Evolutionary conservation across 2,329 filamentous ascomycete genomes (phyloP), one percentile per base, ranked within the genome.

Genomic region (Davidsoniella virescens): DNA sequence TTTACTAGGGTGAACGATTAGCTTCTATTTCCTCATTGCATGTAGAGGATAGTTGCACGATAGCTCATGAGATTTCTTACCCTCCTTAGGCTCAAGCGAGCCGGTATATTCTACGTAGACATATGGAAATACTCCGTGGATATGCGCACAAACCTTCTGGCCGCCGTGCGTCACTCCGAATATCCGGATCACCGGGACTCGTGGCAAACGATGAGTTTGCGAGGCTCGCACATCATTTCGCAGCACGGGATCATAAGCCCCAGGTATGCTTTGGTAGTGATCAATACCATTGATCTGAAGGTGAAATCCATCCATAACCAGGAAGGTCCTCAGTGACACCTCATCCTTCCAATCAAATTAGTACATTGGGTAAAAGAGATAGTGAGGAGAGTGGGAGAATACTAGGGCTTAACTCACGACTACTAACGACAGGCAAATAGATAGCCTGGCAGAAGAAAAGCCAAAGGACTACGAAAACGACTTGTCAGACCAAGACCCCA

Each of bases 271-370:
- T 67, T 94, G 87, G 64, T 96, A 98, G 64, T 92, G 82, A 66
- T 98, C 92, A 67, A 98, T 82, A 69, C 87, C 94, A 64, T 98
- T 95, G 61, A 98, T 71, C 59, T 88, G 84, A 62, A 98, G 80
- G 58, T 85, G 83, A 67, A 98, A 96, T 5, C 17, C 41, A 8
- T 43, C 25, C 51, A 52, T 52, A n/a, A n/a, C 8, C 41, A 17
- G 12, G 17, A 43, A 43, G 25, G 41, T 18, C n/a, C 38, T 5
- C n/a, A 40, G 7, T 40, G 18, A 40, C 14, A 40, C 18, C 38
- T 40, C 38, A 20, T 40, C 10, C 9, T 20, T 8, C 5, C 7
- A 40, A 40, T 16, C 14, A 16, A 16, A 18, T 46, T 17, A 16
- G 18, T 6, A 26, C 20, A 23, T 14, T 2, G 43, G 9, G 42